phyloP scores from a whole-genome alignment of 345 rosid genomes.

The Brassica cretica region DNA sequence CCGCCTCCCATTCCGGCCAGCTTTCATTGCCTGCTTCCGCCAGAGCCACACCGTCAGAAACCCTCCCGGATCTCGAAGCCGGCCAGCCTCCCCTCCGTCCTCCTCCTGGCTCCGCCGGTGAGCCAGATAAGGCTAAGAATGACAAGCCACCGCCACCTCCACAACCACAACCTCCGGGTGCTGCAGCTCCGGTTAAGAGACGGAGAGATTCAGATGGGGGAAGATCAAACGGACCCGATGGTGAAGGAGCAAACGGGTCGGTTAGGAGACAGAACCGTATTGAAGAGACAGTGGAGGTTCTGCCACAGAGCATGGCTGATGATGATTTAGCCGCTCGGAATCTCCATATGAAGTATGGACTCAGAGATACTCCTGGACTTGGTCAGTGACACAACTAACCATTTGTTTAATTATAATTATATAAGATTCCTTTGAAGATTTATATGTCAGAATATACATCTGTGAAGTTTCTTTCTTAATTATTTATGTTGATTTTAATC shows the following conservation, averaged over 20 bases:
- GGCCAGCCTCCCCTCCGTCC: conserved; percentile 46
- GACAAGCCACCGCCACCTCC: conserved; percentile 21
- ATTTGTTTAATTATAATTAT: conserved; percentile 4
- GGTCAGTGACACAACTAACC: conserved; percentile 45
- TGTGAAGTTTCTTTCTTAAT: conserved; percentile 15
- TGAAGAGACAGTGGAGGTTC: conserved; percentile 59
- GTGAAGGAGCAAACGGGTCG: conserved; percentile 35
- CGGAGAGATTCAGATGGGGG: conserved; percentile 81
- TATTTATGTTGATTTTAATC: background rate
- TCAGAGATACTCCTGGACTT: conserved; percentile 91
- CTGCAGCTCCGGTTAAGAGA: conserved; percentile 55
- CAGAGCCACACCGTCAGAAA: conserved; percentile 48
- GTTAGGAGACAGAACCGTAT: conserved; percentile 60
- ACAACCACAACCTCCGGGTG: background rate
- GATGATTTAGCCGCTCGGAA: conserved; percentile 63
- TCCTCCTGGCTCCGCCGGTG: conserved; percentile 37
- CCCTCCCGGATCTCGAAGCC: conserved; percentile 73
- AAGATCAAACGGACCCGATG: conserved; percentile 48
- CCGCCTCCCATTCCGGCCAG: conserved; percentile 76
- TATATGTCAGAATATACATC: conserved; percentile 23
- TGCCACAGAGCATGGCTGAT: conserved; percentile 65
- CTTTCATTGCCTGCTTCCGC: conserved; percentile 51
- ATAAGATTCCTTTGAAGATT: conserved; percentile 18
- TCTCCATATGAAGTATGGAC: conserved; percentile 83
- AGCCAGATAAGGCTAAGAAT: conserved; percentile 33